Conservation (phyloP, 768 basidiomycete species). For the Trametes sanguinea region DNA sequence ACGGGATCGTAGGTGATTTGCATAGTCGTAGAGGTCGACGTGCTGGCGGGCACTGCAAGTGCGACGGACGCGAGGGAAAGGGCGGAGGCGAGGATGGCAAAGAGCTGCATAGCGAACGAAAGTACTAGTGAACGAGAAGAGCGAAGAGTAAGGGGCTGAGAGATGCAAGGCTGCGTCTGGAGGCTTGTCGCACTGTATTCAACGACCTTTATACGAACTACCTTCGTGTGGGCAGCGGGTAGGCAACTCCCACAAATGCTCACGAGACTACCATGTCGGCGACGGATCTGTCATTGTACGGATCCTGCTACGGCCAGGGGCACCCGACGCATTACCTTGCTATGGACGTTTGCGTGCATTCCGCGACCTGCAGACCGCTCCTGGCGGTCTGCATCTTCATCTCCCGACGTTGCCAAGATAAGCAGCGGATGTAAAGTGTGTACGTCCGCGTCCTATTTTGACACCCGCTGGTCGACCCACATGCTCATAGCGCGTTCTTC, state of each 20-base stretch:
- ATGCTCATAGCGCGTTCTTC: neutral
- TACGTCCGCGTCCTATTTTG: neutral
- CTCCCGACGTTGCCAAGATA: neutral
- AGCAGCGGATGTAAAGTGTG: neutral
- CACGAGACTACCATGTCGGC: neutral
- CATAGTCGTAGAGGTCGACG: slow-evolving; percentile 7
- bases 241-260: neutral
- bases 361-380: neutral
- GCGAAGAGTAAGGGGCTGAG: neutral
- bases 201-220: no score
- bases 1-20: slow-evolving; percentile 39
- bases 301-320: slow-evolving; percentile 1
- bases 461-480: neutral
- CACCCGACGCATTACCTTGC: neutral
- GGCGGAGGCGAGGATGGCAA: slow-evolving; percentile 13
- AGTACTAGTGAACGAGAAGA: neutral
- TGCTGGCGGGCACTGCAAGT: slow-evolving; percentile 6
- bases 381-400: neutral
- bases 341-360: slow-evolving; percentile 1
- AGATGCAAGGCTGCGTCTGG: neutral
- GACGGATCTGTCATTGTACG: neutral
- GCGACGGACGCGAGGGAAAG: slow-evolving; percentile 17
- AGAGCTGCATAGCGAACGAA: slow-evolving; percentile 17
- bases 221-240: neutral
- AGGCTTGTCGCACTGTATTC: no score